Conservation (phyloP, 1,139 yeast species). For the Saccharomyces hybrid region DNA sequence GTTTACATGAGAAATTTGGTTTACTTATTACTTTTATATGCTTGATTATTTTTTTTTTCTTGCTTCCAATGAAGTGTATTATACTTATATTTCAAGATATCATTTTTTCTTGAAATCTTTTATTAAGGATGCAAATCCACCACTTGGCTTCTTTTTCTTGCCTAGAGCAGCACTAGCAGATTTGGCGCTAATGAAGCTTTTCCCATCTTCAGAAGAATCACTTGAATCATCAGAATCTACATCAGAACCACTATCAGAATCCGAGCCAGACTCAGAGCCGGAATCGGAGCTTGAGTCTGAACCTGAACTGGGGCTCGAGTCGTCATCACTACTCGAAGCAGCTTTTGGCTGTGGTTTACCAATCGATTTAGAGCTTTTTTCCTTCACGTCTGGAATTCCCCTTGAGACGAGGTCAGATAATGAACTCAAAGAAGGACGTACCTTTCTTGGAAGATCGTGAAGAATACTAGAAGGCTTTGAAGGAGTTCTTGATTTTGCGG, state of each 20-base stretch:
- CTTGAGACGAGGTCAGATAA: constrained; percentile 49
- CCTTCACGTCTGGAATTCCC: constrained; percentile 60
- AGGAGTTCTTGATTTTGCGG: constrained; percentile 8
- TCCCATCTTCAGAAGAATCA: constrained; percentile 19
- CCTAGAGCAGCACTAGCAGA: constrained; percentile 36
- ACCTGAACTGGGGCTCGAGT: constrained; percentile 22
- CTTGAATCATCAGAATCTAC: constrained; percentile 16
- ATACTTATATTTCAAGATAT: constrained; percentile 2
- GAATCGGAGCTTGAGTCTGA: constrained; percentile 20
- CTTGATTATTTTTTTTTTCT: background rate
- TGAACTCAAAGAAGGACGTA: constrained; percentile 41
- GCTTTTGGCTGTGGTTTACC: constrained; percentile 28
- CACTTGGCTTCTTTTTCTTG: constrained; percentile 35
- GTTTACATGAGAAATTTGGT: background rate
- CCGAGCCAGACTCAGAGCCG: constrained; percentile 25
- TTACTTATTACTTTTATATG: background rate
- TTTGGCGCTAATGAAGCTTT: constrained; percentile 37
- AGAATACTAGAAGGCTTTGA: constrained; percentile 12
- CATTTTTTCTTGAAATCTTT: constrained; percentile 39
- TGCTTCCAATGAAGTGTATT: background rate
- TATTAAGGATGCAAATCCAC: constrained; percentile 48
- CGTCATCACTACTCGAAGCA: constrained; percentile 23
- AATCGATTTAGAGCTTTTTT: constrained; percentile 33
- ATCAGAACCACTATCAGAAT: constrained; percentile 16
- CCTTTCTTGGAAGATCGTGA: constrained; percentile 19